Percentiles rank a stretch among this genome's conserved stretches.
Conservation (phyloP, 495 filamentous ascomycete genomes). For the Penicillium longicatenatum region DNA sequence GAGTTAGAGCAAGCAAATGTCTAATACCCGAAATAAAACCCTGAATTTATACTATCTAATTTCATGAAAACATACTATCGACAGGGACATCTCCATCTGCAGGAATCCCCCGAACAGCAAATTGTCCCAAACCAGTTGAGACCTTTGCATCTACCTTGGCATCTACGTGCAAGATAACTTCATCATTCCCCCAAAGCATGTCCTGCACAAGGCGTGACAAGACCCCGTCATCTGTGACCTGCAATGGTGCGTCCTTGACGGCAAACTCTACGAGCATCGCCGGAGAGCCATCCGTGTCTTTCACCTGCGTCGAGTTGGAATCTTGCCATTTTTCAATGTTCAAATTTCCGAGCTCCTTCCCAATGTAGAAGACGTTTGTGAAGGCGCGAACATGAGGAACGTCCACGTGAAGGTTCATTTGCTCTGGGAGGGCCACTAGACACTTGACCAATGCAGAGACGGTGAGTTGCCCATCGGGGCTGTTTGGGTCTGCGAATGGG, state of each 20-base stretch:
- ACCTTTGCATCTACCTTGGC: slow-evolving; percentile 85
- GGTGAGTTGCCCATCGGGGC: slow-evolving; percentile 71
- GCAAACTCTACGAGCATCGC: slow-evolving; percentile 69
- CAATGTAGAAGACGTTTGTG: slow-evolving; percentile 77
- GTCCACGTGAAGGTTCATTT: slow-evolving; percentile 81
- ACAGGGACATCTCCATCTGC: slow-evolving; percentile 82
- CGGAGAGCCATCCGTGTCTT: slow-evolving; percentile 54
- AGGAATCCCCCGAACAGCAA: slow-evolving; percentile 79
- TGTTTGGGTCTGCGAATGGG: slow-evolving; percentile 70
- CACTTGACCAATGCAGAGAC: slow-evolving; percentile 83
- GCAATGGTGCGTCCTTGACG: slow-evolving; percentile 75
- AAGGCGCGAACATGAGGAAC: slow-evolving; percentile 73
- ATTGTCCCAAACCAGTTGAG: slow-evolving; percentile 73
- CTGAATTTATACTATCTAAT: slow-evolving; percentile 27
- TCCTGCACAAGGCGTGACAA: slow-evolving; percentile 74
- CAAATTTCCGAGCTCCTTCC: slow-evolving; percentile 72
- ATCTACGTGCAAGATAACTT: slow-evolving; percentile 66
- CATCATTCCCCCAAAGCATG: slow-evolving; percentile 68
- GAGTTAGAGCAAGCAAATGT: neutral
- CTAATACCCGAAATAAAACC: slow-evolving; percentile 12
- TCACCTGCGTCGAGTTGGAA: slow-evolving; percentile 72
- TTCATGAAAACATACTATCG: slow-evolving; percentile 68
- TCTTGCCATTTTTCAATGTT: slow-evolving; percentile 79
- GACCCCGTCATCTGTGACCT: slow-evolving; percentile 74
- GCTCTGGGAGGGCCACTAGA: slow-evolving; percentile 71